Evolutionary conservation across 1,139 yeast species (phyloP), one percentile per base, ranked within the genome.

Genomic region (Lodderomyces oxycetoniae): DNA sequence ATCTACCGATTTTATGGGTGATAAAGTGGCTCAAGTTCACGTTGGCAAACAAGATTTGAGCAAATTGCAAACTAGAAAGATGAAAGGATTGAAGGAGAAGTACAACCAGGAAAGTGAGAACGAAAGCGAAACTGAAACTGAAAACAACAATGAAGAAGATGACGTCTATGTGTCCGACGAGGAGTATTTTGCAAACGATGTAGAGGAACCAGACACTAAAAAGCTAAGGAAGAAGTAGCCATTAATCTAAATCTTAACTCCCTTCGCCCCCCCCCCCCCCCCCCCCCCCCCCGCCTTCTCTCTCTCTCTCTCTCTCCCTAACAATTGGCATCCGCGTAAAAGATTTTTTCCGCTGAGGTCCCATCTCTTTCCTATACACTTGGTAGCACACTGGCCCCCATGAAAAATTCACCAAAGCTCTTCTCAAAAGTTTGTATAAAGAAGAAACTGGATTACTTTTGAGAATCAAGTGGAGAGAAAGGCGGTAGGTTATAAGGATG

Each of bases 11-110:
- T 53, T 70, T 42, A 77, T 91, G 84, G 99, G 99, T 66, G 98
- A 91, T 62, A 88, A 91, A 77, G 76, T 91, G 45, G 99, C 96
- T 47, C 86, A 91, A 64, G 78, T 91, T 50, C 98, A 91, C 58
- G 83, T 91, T 61, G 97, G 96, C 62, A 82, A 82, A 60, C 99
- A 91, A 70, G 97, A 91, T 58, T 71, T 93, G 58, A 71, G 76
- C 55, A 82, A 81, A 59, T 64, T 91, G 57, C 98, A 91, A 64
- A 89, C 98, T 9, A 79, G 98, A 67, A 91, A 91, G 77, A 86
- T 91, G 96, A 93, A 93, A 74, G 99, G 98, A 56, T 73, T 91
- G 55, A 93, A 93, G 67, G 71, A 87, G 38, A 79, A 74, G 57
- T 88, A 70, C 48, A 96, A 87, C 54, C 59, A 53, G 28, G 63